Evolutionary conservation across 1,139 yeast genomes (phyloP), one percentile per base, ranked within the genome.

Genomic region (Suhomyces panamericanus): DNA sequence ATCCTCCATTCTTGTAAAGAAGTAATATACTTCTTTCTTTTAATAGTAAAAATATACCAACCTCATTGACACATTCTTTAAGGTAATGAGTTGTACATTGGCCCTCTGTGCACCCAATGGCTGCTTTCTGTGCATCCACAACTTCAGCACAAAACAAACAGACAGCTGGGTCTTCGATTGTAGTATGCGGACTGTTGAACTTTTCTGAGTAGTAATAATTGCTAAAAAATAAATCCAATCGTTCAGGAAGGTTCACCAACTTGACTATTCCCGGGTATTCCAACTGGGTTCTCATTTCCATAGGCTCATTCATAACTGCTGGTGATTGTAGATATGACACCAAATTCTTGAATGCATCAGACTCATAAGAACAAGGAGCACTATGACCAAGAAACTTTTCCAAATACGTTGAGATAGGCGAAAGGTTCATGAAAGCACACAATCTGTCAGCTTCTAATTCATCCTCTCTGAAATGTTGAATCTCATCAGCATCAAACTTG

Each of bases 71-170:
- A 62, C 99, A 85, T 51, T 83, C 86, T 57, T 78, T 78, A 38
- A 72, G 63, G 34, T 68, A 71, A 62, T 86, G 95, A 35, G 80
- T 70, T 6, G 84, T 82, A 58, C 95, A 86, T 54, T 85, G 85
- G 1, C 95, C 95, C 20, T 70, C 68, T 44, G 61, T 60, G 42
- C 66, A 67, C 2, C 83, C 86, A 46, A 77, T 65, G 13, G 82
- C 74, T 34, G 67, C 62, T 43, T 75, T 78, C 55, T 91, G 97
- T 24, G 84, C 69, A 50, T 84, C 84, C 26, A 88, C 75, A 4
- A 85, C 75, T 12, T 71, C 69, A 0, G 91, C 95, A 66, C 99
- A 93, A 52, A 85, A 85, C 44, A 93, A 66, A 58, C 99, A 93
- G 11, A 93, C 71, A 0, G 96, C 96, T 0, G 96, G 95, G 52